Conservation (phyloP, 176 grass and related monocot species). For the Raddia distichophylla region DNA sequence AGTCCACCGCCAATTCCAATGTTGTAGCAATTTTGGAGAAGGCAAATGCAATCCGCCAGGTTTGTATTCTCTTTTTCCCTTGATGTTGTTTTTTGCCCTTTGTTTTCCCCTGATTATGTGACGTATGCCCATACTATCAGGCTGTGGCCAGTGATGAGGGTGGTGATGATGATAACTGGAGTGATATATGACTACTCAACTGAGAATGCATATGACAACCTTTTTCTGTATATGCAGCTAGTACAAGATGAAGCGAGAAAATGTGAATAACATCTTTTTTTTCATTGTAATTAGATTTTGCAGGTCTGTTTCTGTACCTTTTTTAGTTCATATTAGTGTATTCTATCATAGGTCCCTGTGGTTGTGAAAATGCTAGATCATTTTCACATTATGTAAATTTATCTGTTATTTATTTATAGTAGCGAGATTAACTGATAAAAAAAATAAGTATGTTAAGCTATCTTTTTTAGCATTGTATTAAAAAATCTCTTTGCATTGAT, state of each 20-base stretch:
- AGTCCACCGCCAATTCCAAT: conserved; percentile 62
- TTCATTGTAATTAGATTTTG: conserved; percentile 87
- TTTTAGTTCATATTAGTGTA: conserved; percentile 53
- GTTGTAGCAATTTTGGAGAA: conserved; percentile 94
- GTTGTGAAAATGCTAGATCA: conserved; percentile 50
- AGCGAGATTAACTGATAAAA: conserved; percentile 54
- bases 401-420: conserved; percentile 72
- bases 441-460: conserved; percentile 52
- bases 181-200: conserved; percentile 69
- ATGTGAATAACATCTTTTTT: conserved; percentile 80
- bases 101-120: conserved; percentile 41
- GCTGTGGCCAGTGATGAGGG: conserved; percentile 93
- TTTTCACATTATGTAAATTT: conserved; percentile 64
- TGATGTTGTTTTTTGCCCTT: not conserved
- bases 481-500: conserved; percentile 32
- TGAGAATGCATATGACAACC: conserved; percentile 37
- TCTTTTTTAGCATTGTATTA: conserved; percentile 26
- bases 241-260: conserved; percentile 54
- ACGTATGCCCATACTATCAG: conserved; percentile 43
- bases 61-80: conserved; percentile 37
- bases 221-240: conserved; percentile 60
- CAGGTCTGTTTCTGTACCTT: conserved; percentile 44
- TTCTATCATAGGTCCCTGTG: conserved; percentile 45
- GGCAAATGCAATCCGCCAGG: conserved; percentile 97
- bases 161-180: conserved; percentile 96